Evolutionary conservation across 78 protist genomes (phyloP).

Genomic region (Dictyostelium brefeldianum): DNA sequence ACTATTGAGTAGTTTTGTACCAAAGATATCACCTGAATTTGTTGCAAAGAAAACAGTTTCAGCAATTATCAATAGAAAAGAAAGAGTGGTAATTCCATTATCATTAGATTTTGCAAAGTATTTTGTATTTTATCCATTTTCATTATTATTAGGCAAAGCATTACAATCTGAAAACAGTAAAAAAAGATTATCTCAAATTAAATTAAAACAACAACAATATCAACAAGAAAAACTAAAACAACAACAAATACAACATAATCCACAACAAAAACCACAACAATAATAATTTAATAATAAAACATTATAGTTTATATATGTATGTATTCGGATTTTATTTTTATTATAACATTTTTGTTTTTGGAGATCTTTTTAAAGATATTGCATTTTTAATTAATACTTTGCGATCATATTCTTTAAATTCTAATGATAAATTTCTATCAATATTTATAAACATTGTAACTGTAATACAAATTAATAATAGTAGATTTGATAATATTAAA

Average conservation of each 20-base stretch:
- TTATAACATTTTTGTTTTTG: no score
- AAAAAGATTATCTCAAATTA: not conserved
- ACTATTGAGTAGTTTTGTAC: not conserved
- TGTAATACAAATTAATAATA: no score
- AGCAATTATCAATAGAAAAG: slow-evolving; percentile 5
- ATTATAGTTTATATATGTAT: no score
- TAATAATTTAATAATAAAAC: no score
- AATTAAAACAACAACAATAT: slow-evolving; percentile 4
- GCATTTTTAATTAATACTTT: no score
- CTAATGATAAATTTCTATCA: no score
- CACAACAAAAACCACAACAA: not conserved
- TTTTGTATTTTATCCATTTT: not conserved
- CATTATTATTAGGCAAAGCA: not conserved
- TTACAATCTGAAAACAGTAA: not conserved
- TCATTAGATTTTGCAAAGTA: not conserved
- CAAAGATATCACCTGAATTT: slow-evolving; percentile 15
- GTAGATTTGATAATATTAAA: no score
- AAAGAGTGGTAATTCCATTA: not conserved
- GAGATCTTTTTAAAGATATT: no score
- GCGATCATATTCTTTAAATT: no score
- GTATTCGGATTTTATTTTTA: no score
- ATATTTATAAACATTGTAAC: no score
- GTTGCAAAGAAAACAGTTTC: not conserved
- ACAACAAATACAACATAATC: not conserved
- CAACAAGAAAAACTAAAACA: not conserved